Evolutionary conservation across 2,329 filamentous ascomycete genomes (phyloP).

Genomic region (Beauveria bassiana): DNA sequence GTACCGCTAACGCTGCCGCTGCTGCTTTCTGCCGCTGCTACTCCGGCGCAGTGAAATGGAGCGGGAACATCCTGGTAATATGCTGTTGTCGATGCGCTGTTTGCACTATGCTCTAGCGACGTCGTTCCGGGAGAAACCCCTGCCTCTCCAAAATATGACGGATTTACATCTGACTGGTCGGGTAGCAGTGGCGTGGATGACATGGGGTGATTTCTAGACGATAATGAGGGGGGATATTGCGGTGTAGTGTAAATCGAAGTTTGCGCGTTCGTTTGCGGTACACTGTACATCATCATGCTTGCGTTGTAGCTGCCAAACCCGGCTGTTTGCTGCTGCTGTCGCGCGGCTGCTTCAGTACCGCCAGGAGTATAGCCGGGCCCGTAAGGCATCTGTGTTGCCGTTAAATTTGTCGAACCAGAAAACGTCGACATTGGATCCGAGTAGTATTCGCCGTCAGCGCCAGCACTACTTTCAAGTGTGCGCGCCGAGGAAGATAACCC

Average conservation of each 20-base stretch:
- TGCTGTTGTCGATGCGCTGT: constrained; percentile 4
- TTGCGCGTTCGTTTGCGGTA: constrained; percentile 55
- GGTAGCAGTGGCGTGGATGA: neutral
- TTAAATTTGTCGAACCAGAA: constrained; percentile 46
- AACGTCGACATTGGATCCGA: constrained; percentile 45
- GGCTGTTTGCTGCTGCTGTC: constrained; percentile 40
- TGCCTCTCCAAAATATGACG: neutral
- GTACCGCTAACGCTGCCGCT: neutral
- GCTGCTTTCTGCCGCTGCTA: neutral
- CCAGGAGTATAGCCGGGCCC: constrained; percentile 59
- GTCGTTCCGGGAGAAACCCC: neutral
- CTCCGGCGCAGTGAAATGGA: neutral
- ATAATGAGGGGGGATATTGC: constrained; percentile 28
- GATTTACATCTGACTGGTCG: neutral
- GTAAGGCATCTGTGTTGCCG: constrained; percentile 47
- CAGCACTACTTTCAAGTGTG: constrained; percentile 45
- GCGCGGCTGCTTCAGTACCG: constrained; percentile 24
- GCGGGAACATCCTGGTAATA: constrained; percentile 48
- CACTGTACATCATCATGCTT: constrained; percentile 71
- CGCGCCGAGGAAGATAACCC: constrained; percentile 40
- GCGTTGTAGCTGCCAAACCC: constrained; percentile 52
- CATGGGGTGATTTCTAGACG: neutral
- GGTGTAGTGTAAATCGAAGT: constrained; percentile 66
- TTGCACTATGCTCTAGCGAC: neutral
- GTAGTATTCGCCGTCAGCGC: constrained; percentile 53